These are phyloP conservation scores for Pyrus communis DNA, from an alignment of 306 rosid genomes.

Conservation along the genomic window DNA sequence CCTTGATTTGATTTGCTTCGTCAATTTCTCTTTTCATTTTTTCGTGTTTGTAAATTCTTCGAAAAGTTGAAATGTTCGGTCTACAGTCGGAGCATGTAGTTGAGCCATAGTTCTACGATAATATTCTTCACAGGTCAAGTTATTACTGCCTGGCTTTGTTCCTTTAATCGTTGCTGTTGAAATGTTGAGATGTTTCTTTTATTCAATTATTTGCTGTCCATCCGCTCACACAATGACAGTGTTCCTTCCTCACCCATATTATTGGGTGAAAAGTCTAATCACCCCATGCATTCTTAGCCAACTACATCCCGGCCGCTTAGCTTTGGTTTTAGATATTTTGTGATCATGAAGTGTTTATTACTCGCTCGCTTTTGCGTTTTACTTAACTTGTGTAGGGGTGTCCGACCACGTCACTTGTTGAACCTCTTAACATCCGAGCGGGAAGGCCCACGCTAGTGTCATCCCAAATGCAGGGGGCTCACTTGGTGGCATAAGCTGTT, in stretches of 20 bases:
- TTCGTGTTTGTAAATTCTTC: slow-evolving; percentile 50
- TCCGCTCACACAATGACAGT: not conserved
- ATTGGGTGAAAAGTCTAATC: not conserved
- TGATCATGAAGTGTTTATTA: not conserved
- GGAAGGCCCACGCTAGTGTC: too few relatives aligned
- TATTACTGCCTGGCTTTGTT: not conserved
- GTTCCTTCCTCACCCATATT: slow-evolving; percentile 1
- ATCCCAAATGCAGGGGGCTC: too few relatives aligned
- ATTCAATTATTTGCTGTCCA: not conserved
- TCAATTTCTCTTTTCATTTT: slow-evolving; percentile 13
- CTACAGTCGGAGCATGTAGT: slow-evolving; percentile 42
- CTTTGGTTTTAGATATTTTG: not conserved
- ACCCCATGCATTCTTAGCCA: not conserved
- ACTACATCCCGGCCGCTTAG: not conserved
- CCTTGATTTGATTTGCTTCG: slow-evolving; percentile 40
- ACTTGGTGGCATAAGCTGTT: too few relatives aligned
- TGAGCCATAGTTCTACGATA: slow-evolving; percentile 35
- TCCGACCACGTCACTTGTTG: too few relatives aligned
- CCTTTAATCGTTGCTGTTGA: not conserved
- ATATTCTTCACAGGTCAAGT: not conserved
- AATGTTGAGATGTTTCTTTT: not conserved
- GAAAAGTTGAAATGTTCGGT: slow-evolving; percentile 44
- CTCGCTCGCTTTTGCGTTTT: not conserved
- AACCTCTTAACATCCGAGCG: too few relatives aligned
- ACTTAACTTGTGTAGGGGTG: too few relatives aligned